Base-by-base conservation (phyloP, 164 flowering plant species). In the Stephania yunnanensis region DNA sequence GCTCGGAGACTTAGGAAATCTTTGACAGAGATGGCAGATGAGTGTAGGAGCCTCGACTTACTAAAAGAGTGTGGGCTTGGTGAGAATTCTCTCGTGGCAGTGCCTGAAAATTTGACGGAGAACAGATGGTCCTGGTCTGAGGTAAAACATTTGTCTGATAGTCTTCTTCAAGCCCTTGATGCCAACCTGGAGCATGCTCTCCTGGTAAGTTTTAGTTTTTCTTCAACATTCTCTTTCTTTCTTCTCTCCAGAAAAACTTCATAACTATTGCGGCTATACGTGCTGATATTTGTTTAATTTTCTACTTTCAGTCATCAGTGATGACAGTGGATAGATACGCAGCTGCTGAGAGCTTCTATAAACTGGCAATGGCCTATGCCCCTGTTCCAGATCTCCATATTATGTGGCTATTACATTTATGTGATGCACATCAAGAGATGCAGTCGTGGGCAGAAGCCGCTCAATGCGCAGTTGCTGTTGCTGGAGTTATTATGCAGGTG, bases 401-500 rank as follows among this genome's bases (percentile, higher is more conserved):
- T 69, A 96, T 96, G 99, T 96, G 99, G 98, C 83, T 96, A 46
- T 83, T 96, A 73, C 99, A 96, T 86, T 82, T 95, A 76, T 93
- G 99, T 85, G 99, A 95, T 83, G 96, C 98, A 22, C 99, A 95
- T 85, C 99, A 95, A 80, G 98, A 95, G 86, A 95, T 95, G 97
- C 99, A 95, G 75, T 93, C 98, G 36, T 95, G 98, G 98, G 98
- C 99, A 73, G 99, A 95, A 85, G 98, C 99, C 74, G 98, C 99
- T 10, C 90, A 95, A 75, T 95, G 99, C 87, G 98, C 99, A 73
- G 99, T 93, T 68, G 98, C 97, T 81, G 99, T 95, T 77, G 98
- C 99, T 81, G 99, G 98, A 80, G 98, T 95, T 73, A 92, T 95
- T 58, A 93, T 95, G 99, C 99, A 91, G 97, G 99, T 92, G 77